Percentiles rank a stretch among this genome's conserved stretches.
Evolutionary conservation across 2,329 filamentous ascomycete species (phyloP).

Genomic region (Periconia digitata): DNA sequence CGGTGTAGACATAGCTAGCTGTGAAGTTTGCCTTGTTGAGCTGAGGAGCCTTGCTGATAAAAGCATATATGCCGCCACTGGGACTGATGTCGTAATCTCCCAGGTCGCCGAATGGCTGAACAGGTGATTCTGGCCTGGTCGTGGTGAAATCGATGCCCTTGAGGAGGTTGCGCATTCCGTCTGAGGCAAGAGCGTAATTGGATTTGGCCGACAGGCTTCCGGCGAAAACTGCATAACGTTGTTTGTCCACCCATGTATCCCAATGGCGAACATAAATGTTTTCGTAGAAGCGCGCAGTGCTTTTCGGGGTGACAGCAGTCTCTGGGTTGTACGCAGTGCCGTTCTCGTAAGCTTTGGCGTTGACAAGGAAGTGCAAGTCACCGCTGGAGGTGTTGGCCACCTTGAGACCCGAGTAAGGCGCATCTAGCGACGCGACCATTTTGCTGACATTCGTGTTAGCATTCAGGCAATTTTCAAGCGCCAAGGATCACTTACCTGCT

Average conservation of each 20-base stretch:
- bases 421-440: conserved; percentile 46
- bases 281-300: conserved; percentile 70
- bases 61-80: conserved; percentile 61
- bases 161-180: conserved; percentile 53
- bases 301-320: conserved; percentile 58
- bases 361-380: conserved; percentile 51
- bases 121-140: conserved; percentile 64
- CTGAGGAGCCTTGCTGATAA: conserved; percentile 73
- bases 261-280: conserved; percentile 79
- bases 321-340: conserved; percentile 71
- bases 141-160: conserved; percentile 62
- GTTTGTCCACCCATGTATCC: conserved; percentile 71
- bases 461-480: background rate
- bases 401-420: conserved; percentile 53
- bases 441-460: conserved; percentile 19
- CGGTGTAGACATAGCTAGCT: conserved; percentile 78
- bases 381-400: conserved; percentile 44
- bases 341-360: conserved; percentile 65
- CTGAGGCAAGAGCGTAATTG: conserved; percentile 27
- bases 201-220: conserved; percentile 54
- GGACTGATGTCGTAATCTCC: conserved; percentile 75
- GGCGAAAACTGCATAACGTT: conserved; percentile 74
- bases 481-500: conserved; percentile 14
- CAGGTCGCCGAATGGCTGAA: conserved; percentile 75
- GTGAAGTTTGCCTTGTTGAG: conserved; percentile 74